A percentile compares a stretch with the other conserved stretches of the same genome.
Evolutionary conservation across 305 asterid genomes (phyloP).

Genomic region (Rubia tinctorum): DNA sequence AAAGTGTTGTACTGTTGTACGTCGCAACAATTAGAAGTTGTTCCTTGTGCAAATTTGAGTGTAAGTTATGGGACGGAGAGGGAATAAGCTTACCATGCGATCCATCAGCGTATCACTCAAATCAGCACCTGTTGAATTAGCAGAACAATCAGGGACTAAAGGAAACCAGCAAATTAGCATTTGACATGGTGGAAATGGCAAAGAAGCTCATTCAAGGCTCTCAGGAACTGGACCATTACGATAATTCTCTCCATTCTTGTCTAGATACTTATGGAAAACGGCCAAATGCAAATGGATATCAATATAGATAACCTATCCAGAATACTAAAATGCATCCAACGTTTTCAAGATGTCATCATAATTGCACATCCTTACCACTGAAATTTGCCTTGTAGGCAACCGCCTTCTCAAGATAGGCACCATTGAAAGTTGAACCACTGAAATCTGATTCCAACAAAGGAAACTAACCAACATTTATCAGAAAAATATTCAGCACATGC

Average conservation of each 20-base stretch:
- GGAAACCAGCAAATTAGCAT: not conserved
- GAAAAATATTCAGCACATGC: not conserved
- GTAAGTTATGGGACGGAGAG: not conserved
- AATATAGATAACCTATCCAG: not conserved
- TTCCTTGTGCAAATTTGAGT: not conserved
- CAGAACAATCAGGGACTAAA: not conserved
- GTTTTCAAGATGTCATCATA: not conserved
- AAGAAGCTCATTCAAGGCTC: not conserved
- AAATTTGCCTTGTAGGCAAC: constrained; percentile 88
- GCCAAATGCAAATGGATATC: not conserved
- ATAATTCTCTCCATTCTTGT: not conserved
- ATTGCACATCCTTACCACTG: constrained; percentile 42
- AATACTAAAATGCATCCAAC: not conserved
- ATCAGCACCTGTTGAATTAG: constrained; percentile 67
- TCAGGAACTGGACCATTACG: not conserved
- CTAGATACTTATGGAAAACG: not conserved
- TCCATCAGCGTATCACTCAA: constrained; percentile 93
- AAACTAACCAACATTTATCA: not conserved
- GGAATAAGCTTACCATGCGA: constrained; percentile 62
- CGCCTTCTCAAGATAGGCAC: constrained; percentile 95
- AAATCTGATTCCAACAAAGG: constrained; percentile 92
- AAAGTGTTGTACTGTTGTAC: not conserved
- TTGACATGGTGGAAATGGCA: not conserved
- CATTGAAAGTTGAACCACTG: constrained; percentile 88
- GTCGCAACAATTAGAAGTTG: not conserved